phyloP scores from a whole-genome alignment of 2,329 filamentous ascomycete genomes.

The Neodidymelliopsis sp. region DNA sequence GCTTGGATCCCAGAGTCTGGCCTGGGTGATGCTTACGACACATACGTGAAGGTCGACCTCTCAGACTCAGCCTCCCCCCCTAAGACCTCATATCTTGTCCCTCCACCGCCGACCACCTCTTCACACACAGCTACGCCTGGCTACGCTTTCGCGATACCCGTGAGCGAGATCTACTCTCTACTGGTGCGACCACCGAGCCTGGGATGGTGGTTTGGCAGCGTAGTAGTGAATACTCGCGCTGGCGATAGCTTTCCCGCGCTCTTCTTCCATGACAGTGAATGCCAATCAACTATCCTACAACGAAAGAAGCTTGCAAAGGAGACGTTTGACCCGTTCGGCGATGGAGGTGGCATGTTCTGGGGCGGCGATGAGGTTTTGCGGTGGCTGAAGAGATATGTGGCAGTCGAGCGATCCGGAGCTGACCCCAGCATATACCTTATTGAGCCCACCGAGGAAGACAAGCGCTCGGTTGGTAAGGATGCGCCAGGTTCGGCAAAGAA shows the following conservation, averaged over 20 bases:
- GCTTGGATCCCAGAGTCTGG: constrained; percentile 93
- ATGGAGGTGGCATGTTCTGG: constrained; percentile 91
- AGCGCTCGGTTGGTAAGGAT: constrained; percentile 76
- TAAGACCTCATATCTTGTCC: constrained; percentile 87
- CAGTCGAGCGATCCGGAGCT: constrained; percentile 80
- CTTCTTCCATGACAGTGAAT: constrained; percentile 98
- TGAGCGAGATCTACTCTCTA: constrained; percentile 89
- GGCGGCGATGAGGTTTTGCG: constrained; percentile 93
- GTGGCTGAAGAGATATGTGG: constrained; percentile 86
- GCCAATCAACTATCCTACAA: constrained; percentile 92
- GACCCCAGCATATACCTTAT: constrained; percentile 93
- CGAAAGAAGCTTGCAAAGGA: constrained; percentile 86
- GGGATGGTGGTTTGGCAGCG: constrained; percentile 97
- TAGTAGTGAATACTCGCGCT: constrained; percentile 89
- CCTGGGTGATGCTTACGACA: constrained; percentile 80
- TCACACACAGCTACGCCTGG: constrained; percentile 74
- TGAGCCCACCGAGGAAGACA: constrained; percentile 85
- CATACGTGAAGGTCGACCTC: constrained; percentile 95
- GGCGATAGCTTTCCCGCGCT: constrained; percentile 94
- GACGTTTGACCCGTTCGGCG: constrained; percentile 88
- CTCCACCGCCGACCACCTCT: constrained; percentile 86
- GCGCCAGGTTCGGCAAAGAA: constrained; percentile 54
- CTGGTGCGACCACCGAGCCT: constrained; percentile 89
- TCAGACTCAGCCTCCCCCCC: constrained; percentile 81
- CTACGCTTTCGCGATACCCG: constrained; percentile 90